These are phyloP conservation scores for Tolypocladium amazonense DNA, from an alignment of 2,329 filamentous ascomycete species.

Conservation along the genomic window DNA sequence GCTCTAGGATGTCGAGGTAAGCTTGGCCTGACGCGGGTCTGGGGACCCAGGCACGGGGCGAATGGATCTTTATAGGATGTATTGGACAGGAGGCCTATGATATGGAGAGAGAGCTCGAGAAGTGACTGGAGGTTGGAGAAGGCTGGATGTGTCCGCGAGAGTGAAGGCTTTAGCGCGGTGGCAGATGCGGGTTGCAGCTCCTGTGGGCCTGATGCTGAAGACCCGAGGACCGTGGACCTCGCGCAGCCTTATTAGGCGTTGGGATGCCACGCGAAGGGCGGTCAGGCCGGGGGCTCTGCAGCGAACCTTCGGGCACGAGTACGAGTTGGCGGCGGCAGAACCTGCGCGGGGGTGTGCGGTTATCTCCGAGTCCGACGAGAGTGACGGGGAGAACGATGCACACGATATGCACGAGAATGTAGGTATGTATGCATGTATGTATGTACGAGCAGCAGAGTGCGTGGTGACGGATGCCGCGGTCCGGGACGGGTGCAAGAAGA, in stretches of 20 bases:
- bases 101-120: not conserved
- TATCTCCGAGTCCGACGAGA: not conserved
- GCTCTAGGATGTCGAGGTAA: not conserved
- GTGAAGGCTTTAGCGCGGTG: not conserved
- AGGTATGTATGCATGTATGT: not conserved
- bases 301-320: not conserved
- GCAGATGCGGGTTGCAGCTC: not conserved
- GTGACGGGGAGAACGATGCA: not conserved
- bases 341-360: not conserved
- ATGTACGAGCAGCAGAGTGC: not conserved
- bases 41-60: not conserved
- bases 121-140: not conserved
- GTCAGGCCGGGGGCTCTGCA: not conserved
- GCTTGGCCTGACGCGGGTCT: not conserved
- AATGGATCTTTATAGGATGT: not conserved
- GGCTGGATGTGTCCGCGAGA: not conserved
- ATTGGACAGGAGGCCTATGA: not conserved
- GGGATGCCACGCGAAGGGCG: constrained; percentile 3
- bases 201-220: not conserved
- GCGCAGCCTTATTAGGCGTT: constrained; percentile 1
- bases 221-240: not conserved
- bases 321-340: not conserved
- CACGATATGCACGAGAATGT: not conserved
- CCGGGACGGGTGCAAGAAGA: not conserved
- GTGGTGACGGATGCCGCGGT: not conserved